Conservation (phyloP, 2,329 filamentous ascomycete genomes). For the Gyromitra esculenta region DNA sequence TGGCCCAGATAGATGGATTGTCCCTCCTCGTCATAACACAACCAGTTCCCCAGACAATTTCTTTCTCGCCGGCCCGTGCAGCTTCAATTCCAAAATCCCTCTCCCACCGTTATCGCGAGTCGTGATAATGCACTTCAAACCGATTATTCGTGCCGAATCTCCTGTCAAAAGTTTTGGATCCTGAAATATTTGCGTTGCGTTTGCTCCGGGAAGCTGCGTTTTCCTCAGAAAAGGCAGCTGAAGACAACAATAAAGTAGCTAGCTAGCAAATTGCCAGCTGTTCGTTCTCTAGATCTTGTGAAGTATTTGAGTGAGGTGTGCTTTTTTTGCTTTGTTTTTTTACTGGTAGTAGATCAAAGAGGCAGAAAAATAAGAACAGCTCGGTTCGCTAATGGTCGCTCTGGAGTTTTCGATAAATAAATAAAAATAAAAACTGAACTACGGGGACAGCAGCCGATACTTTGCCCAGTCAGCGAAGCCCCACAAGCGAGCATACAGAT, state of each 20-base stretch:
- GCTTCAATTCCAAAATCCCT: slow-evolving; percentile 30
- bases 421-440: slow-evolving; percentile 44
- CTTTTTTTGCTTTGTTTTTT: slow-evolving; percentile 38
- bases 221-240: slow-evolving; percentile 14
- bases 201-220: slow-evolving; percentile 44
- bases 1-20: slow-evolving; percentile 36
- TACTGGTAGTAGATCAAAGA: slow-evolving; percentile 37
- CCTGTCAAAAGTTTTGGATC: slow-evolving; percentile 23
- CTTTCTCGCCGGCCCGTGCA: slow-evolving; percentile 27
- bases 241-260: slow-evolving; percentile 33
- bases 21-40: slow-evolving; percentile 22
- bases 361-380: slow-evolving; percentile 44
- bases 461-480: slow-evolving; percentile 46
- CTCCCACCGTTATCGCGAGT: slow-evolving; percentile 35
- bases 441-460: slow-evolving; percentile 40
- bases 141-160: slow-evolving; percentile 21
- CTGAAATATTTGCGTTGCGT: slow-evolving; percentile 34
- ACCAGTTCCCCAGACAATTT: slow-evolving; percentile 21
- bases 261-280: slow-evolving; percentile 45
- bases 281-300: slow-evolving; percentile 37
- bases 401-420: slow-evolving; percentile 23
- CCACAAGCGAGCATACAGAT: slow-evolving; percentile 42
- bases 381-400: slow-evolving; percentile 48
- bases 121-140: slow-evolving; percentile 25
- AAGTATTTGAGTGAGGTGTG: slow-evolving; percentile 35